Base-by-base conservation (phyloP, 2,329 filamentous ascomycete genomes). In the Diplodia corticola region DNA sequence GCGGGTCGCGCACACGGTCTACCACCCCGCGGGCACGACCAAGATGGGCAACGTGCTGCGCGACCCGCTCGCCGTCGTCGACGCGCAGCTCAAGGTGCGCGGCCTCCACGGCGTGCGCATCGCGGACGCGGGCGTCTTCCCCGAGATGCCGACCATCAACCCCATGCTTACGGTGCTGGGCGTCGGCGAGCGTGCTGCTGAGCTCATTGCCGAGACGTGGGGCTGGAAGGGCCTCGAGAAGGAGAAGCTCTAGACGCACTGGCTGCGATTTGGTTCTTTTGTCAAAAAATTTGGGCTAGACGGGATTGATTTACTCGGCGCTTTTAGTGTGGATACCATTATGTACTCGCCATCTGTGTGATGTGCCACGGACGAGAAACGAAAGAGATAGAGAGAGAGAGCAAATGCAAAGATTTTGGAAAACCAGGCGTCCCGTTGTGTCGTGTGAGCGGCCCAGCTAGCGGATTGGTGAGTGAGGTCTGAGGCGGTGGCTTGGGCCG, bases 161-260 rank as follows among this genome's bases (percentile, higher is more conserved):
- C 92, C 91, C 67, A 95, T 96, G 93, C 81, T 96, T 74, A 97
- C 92, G 1, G 92, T 96, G 5, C 79, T 96, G 74, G 89, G 87
- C 63, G 87, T 96, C 72, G 93, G 91, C 7, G 93, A 97, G 86
- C 85, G 91, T 66, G 89, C 88, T 5, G 93, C 93, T 0, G 93
- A 97, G 83, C 78, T 97, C 77, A 89, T 97, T 75, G 89, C 89
- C 33, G 84, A 89, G 75, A 88, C 92, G 70, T 90, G 86, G 67
- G 87, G 87, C 22, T 90, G 88, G 88, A 86, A 81, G 75, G 83
- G 83, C 68, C 75, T 83, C 73, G 80, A 85, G 77, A 80, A 75
- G 76, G 79, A 84, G 73, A 84, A 78, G 74, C 77, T 87, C 80
- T 87, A 82, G 67, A 40, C 44, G 22, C 3, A 33, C n/a, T 33